Evolutionary conservation across 2,329 filamentous ascomycete genomes (phyloP).

Genomic region (Diplodia sapinea): DNA sequence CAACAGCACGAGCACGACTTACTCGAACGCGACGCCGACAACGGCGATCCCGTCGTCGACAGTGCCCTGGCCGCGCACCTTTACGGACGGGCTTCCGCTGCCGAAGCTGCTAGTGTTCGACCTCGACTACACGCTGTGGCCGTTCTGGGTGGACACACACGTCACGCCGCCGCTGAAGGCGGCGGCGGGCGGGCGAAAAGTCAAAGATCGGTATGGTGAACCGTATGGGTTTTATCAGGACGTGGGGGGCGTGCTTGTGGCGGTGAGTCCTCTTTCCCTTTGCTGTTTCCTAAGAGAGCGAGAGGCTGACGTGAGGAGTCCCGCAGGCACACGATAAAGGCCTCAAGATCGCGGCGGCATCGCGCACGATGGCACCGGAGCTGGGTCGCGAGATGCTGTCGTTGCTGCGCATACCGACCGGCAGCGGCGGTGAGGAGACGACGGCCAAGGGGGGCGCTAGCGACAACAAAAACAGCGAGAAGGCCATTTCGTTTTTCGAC

Average conservation of each 20-base stretch:
- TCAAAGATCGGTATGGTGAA: slow-evolving; percentile 59
- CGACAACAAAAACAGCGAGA: slow-evolving; percentile 24
- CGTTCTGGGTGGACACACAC: slow-evolving; percentile 97
- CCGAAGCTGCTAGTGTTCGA: slow-evolving; percentile 90
- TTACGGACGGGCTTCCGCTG: slow-evolving; percentile 71
- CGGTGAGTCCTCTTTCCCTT: slow-evolving; percentile 38
- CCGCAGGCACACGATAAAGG: slow-evolving; percentile 43
- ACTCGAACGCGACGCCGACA: slow-evolving; percentile 37
- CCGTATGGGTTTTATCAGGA: slow-evolving; percentile 56
- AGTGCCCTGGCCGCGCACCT: slow-evolving; percentile 57
- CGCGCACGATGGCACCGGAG: slow-evolving; percentile 78
- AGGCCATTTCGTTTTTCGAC: slow-evolving; percentile 61
- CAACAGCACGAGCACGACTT: slow-evolving; percentile 34
- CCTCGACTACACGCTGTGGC: slow-evolving; percentile 98
- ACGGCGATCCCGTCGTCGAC: slow-evolving; percentile 46
- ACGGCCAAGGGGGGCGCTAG: slow-evolving; percentile 41
- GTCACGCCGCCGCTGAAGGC: slow-evolving; percentile 74
- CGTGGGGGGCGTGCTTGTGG: slow-evolving; percentile 49
- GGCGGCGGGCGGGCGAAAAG: slow-evolving; percentile 48
- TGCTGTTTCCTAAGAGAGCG: background rate
- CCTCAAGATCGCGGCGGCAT: slow-evolving; percentile 74
- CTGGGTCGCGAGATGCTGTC: slow-evolving; percentile 81
- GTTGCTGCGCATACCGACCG: slow-evolving; percentile 64
- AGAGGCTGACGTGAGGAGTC: background rate
- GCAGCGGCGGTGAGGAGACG: slow-evolving; percentile 57